These are phyloP conservation scores for Speleostelium caveatum DNA, from an alignment of 78 protist species.

Conservation along the genomic window DNA sequence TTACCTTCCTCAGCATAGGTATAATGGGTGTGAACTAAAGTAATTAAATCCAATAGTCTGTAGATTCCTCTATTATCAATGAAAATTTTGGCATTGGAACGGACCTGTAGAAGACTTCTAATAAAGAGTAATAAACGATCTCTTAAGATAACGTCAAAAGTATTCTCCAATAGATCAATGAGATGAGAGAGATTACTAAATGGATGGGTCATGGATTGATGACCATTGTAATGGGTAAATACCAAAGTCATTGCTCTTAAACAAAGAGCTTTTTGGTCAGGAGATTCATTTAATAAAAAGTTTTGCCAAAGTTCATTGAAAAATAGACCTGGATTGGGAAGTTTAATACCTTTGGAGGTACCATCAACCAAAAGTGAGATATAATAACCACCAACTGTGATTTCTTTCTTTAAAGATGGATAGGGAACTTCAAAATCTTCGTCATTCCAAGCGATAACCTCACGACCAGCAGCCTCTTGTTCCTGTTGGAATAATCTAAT, in stretches of 20 bases:
- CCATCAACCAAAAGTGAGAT: slow-evolving; percentile 86
- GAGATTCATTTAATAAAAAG: slow-evolving; percentile 75
- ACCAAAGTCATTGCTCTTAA: slow-evolving; percentile 89
- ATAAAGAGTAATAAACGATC: slow-evolving; percentile 88
- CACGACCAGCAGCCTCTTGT: slow-evolving; percentile 52
- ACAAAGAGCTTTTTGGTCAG: slow-evolving; percentile 63
- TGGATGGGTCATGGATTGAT: slow-evolving; percentile 53
- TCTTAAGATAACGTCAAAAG: slow-evolving; percentile 63
- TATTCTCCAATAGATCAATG: slow-evolving; percentile 55
- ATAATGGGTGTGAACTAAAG: slow-evolving; percentile 77
- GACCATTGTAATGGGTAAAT: slow-evolving; percentile 71
- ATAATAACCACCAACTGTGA: slow-evolving; percentile 88
- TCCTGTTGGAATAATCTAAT: slow-evolving; percentile 72
- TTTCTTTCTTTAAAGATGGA: slow-evolving; percentile 76
- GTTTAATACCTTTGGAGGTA: slow-evolving; percentile 40
- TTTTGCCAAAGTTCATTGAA: slow-evolving; percentile 92
- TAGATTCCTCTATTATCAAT: slow-evolving; percentile 84
- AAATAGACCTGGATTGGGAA: slow-evolving; percentile 68
- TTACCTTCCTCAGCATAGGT: slow-evolving; percentile 77
- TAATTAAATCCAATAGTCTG: slow-evolving; percentile 74
- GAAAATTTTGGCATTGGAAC: slow-evolving; percentile 83
- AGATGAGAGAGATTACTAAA: slow-evolving; percentile 68
- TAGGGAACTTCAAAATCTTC: slow-evolving; percentile 90
- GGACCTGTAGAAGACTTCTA: slow-evolving; percentile 45
- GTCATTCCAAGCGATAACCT: slow-evolving; percentile 87